Base-by-base conservation (phyloP, 139 green algal genomes). In the Pseudopediastrum boryanum region DNA sequence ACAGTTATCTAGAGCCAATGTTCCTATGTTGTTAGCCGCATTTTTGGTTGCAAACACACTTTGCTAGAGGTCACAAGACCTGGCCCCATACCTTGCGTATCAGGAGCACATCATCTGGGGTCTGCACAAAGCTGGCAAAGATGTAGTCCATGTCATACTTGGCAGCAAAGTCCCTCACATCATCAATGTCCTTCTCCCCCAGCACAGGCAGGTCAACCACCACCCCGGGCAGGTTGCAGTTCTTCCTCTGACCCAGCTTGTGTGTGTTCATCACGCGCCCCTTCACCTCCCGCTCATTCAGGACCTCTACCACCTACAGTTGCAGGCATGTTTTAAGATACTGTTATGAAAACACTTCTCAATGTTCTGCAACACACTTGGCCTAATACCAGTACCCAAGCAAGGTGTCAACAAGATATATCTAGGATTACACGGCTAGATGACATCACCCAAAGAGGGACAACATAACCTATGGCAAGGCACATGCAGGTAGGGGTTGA, bases 161-260 rank as follows among this genome's bases (percentile, higher is more conserved):
- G 51, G 78, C 83, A 0, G 83, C 84, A 62, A 92, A 94, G 25
- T 88, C 52, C 78, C 81, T 79, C 41, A 94, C 76, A 69, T 94
- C 89, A 25, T 85, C 42, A 2, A 94, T 72, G 63, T 94, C 89
- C 52, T 94, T 87, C 35, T 81, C 70, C 29, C 78, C 88, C 79
- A 93, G 78, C 63, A 93, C 89, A 4, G 89, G 90, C 42, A 96
- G 83, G 82, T 96, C 89, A 19, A 94, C 89, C 31, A 90, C 75
- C 4, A 95, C 90, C 33, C 83, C 92, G 1, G 92, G 92, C 56
- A 96, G 82, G 83, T 95, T 95, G 84, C 89, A 90, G 79, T 96
- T 96, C 85, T 96, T 96, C 56, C 90, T 85, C 85, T 96, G 86
- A 23, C 85, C 87, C 64, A 92, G 81, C 48, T 77, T 85, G 74